These are phyloP conservation scores for Metroxylon sagu DNA, from an alignment of 176 grass and related monocot species.

Conservation along the genomic window DNA sequence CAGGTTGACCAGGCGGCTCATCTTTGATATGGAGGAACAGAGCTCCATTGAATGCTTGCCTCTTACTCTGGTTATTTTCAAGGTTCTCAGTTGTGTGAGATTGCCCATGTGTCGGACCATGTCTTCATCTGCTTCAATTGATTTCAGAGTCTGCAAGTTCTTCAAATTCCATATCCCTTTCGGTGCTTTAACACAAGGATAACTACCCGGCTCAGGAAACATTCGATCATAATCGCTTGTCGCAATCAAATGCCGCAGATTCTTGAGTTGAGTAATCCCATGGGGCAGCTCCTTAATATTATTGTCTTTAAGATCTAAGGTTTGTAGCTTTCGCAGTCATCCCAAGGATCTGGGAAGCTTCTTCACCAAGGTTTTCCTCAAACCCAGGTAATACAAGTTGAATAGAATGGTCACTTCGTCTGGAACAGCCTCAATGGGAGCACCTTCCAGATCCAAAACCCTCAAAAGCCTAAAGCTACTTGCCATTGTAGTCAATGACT, in stretches of 20 bases:
- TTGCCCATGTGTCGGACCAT: neutral
- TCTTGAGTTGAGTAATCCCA: neutral
- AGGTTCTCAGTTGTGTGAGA: neutral
- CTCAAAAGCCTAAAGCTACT: no score
- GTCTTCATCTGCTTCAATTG: conserved; percentile 6
- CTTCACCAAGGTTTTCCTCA: conserved; percentile 9
- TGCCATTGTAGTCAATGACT: no score
- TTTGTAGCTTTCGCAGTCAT: conserved; percentile 7
- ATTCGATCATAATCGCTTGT: neutral
- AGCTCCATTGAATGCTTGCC: neutral
- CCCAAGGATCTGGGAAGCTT: neutral
- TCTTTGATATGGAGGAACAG: neutral
- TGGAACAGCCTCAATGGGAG: no score
- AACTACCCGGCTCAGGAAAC: neutral
- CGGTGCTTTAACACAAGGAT: neutral
- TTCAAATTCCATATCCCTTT: conserved; percentile 1
- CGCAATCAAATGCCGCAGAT: conserved; percentile 1
- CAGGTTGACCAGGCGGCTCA: conserved; percentile 1
- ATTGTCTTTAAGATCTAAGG: neutral
- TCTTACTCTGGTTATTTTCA: conserved; percentile 2
- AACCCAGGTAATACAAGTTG: conserved; percentile 1
- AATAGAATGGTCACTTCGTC: neutral
- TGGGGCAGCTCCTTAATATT: neutral
- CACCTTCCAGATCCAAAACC: no score
- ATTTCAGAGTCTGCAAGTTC: conserved; percentile 13